Conservation (phyloP, 2,329 filamentous ascomycete genomes). For the Monosporascus sp. region DNA sequence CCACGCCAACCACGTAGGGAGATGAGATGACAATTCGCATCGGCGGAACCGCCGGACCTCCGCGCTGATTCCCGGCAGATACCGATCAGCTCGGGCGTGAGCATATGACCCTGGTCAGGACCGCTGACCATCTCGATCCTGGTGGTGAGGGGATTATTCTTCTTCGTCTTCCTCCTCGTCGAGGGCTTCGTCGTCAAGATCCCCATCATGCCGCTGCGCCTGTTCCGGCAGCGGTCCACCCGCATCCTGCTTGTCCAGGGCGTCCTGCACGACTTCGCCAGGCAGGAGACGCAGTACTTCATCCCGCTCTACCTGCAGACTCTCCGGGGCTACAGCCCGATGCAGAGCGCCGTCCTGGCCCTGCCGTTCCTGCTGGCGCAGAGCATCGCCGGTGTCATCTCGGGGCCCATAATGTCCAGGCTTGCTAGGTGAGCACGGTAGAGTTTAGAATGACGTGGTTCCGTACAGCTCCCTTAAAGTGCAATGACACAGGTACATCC, state of each 20-base stretch:
- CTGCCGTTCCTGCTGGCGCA: slow-evolving; percentile 20
- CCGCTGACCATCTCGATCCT: slow-evolving; percentile 11
- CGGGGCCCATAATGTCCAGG: slow-evolving; percentile 18
- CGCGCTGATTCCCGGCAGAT: slow-evolving; percentile 9
- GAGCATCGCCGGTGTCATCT: slow-evolving; percentile 14
- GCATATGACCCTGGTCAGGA: slow-evolving; percentile 14
- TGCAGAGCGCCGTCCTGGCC: slow-evolving; percentile 19
- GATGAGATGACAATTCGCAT: not conserved
- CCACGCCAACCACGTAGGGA: no score
- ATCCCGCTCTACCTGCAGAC: slow-evolving; percentile 22
- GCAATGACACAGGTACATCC: slow-evolving; percentile 5
- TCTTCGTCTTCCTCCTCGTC: slow-evolving; percentile 12
- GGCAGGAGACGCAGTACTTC: slow-evolving; percentile 39
- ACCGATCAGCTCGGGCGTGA: slow-evolving; percentile 19
- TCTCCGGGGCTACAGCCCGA: slow-evolving; percentile 15
- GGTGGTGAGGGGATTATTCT: slow-evolving; percentile 7
- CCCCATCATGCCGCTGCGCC: slow-evolving; percentile 14
- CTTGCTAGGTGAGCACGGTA: slow-evolving; percentile 12
- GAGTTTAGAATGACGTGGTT: not conserved
- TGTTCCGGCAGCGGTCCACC: slow-evolving; percentile 11
- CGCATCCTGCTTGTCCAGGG: slow-evolving; percentile 12
- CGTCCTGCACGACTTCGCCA: slow-evolving; percentile 45
- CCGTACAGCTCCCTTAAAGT: not conserved
- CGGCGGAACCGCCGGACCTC: not conserved
- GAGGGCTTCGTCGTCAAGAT: slow-evolving; percentile 13